Conservation (phyloP, 257 asterid species). For the Voacanga thouarsii region DNA sequence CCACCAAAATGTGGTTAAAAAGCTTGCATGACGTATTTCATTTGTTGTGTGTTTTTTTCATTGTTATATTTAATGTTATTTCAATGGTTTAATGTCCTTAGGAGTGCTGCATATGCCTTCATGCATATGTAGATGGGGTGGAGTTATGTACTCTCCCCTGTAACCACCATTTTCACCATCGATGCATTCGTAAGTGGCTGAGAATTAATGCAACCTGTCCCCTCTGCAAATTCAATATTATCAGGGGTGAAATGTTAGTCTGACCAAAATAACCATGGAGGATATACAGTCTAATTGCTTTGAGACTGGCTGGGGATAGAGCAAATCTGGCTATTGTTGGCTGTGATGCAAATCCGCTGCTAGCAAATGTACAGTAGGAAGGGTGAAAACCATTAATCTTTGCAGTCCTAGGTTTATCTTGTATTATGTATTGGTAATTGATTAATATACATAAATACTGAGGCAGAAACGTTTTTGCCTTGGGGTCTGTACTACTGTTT, state of each 20-base stretch:
- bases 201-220: conserved; percentile 89
- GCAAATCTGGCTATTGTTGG: background rate
- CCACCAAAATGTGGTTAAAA: background rate
- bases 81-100: conserved; percentile 19
- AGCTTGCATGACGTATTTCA: background rate
- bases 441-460: background rate
- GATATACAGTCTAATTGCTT: background rate
- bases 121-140: conserved; percentile 61
- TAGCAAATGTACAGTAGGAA: conserved; percentile 38
- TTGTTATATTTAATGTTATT: background rate
- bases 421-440: background rate
- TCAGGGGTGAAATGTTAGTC: conserved; percentile 50
- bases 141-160: conserved; percentile 82
- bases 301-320: background rate
- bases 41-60: too few species aligned
- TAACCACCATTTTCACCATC: conserved; percentile 87
- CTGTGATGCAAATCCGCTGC: conserved; percentile 6
- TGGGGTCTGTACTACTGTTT: background rate
- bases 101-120: conserved; percentile 97
- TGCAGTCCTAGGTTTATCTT: background rate
- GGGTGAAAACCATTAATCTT: background rate
- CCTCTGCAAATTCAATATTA: conserved; percentile 79
- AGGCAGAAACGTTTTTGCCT: background rate
- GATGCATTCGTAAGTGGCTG: conserved; percentile 80
- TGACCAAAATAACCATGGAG: conserved; percentile 17